phyloP scores from a whole-genome alignment of 306 rosid genomes.

The Geum urbanum region DNA sequence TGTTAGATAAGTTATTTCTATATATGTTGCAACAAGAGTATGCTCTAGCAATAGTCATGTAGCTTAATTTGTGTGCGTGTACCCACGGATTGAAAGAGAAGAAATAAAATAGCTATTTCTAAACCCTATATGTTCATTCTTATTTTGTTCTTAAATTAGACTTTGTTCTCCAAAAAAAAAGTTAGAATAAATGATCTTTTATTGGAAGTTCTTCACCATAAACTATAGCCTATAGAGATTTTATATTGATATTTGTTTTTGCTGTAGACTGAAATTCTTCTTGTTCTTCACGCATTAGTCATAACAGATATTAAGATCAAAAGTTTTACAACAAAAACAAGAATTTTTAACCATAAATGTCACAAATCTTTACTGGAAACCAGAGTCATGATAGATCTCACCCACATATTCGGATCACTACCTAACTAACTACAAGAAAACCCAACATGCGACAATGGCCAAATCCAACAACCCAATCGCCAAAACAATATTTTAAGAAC shows the following conservation, averaged over 20 bases:
- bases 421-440: slow-evolving; percentile 25
- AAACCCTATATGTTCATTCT: background rate
- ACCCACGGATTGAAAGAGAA: background rate
- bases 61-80: background rate
- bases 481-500: slow-evolving; percentile 46
- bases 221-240: too few species aligned
- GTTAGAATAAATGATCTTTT: too few species aligned
- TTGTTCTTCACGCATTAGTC: too few species aligned
- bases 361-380: slow-evolving; percentile 2
- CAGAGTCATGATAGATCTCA: slow-evolving; percentile 3
- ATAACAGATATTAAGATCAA: background rate
- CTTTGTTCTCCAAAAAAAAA: too few species aligned
- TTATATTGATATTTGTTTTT: too few species aligned
- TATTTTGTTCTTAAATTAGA: too few species aligned
- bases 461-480: slow-evolving; percentile 34
- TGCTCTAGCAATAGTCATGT: background rate
- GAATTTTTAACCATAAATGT: background rate
- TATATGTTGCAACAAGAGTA: background rate
- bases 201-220: too few species aligned
- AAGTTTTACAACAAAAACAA: background rate
- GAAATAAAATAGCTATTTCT: background rate
- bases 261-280: too few species aligned
- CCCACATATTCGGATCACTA: slow-evolving; percentile 26
- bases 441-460: slow-evolving; percentile 17
- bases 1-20: background rate